Conservation (phyloP, 441 rosid species). For the Macaranga tanarius region DNA sequence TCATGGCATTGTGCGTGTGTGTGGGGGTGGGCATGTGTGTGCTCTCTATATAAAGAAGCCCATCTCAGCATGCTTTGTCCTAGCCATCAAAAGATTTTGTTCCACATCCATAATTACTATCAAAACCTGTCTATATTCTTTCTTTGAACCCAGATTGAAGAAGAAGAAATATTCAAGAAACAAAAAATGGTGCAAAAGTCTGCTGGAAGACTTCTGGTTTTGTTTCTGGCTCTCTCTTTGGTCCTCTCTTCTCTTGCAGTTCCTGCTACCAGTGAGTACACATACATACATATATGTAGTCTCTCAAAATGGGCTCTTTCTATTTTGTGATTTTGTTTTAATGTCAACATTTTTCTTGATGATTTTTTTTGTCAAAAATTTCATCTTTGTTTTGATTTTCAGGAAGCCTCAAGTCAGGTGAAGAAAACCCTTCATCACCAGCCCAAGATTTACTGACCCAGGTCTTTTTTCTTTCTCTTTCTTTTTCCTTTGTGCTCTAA, state of each 20-base stretch:
- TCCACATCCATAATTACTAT: background rate
- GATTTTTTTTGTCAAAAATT: background rate
- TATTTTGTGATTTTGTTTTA: background rate
- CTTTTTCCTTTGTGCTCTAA: background rate
- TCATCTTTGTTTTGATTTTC: background rate
- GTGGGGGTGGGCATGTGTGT: background rate
- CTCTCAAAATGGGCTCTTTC: background rate
- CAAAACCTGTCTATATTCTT: background rate
- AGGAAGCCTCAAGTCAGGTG: slow-evolving; percentile 45
- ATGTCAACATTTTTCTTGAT: background rate
- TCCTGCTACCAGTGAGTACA: slow-evolving; percentile 48
- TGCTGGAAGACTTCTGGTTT: slow-evolving; percentile 22
- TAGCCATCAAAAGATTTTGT: background rate
- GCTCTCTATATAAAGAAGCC: background rate
- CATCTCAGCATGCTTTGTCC: background rate
- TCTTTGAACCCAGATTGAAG: background rate
- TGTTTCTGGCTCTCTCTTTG: slow-evolving; percentile 42
- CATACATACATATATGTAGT: background rate
- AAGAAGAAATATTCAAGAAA: background rate
- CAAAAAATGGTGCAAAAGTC: slow-evolving; percentile 31
- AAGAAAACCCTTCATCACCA: slow-evolving; percentile 20
- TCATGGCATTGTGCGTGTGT: no score
- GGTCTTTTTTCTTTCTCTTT: slow-evolving; percentile 21
- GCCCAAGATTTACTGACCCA: slow-evolving; percentile 34
- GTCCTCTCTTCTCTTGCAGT: slow-evolving; percentile 41